Conservation (phyloP, 345 rosid genomes). For the Gossypium turneri region DNA sequence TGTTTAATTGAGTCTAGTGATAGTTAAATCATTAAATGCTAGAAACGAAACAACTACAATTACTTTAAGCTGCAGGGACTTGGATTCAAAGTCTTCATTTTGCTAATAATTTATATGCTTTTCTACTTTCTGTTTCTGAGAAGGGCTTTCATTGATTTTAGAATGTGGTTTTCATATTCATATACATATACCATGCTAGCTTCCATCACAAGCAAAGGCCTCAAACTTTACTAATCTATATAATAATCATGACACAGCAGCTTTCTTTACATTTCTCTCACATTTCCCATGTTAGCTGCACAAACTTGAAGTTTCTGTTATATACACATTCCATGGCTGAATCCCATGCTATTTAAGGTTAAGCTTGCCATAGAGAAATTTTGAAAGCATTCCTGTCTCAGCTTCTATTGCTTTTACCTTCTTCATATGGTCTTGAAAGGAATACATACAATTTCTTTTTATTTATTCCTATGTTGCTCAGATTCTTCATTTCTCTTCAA, state of each 20-base stretch:
- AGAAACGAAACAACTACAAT: neutral
- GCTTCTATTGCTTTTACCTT: too few species aligned
- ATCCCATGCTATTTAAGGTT: too few species aligned
- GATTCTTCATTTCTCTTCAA: neutral
- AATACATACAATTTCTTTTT: too few species aligned
- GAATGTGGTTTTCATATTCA: neutral
- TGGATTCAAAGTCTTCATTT: neutral
- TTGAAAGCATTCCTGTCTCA: too few species aligned
- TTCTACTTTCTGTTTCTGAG: too few species aligned
- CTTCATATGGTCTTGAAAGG: too few species aligned
- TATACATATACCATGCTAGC: constrained; percentile 1
- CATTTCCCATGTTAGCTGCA: neutral
- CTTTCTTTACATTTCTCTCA: neutral
- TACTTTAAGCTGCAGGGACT: neutral
- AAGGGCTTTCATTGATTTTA: too few species aligned
- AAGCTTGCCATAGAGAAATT: too few species aligned
- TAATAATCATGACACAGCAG: neutral
- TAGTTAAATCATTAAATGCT: neutral
- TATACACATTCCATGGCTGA: neutral
- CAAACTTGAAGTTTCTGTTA: neutral
- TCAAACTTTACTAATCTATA: neutral
- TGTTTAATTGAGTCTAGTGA: too few species aligned
- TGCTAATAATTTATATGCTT: neutral
- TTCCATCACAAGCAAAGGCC: constrained; percentile 10
- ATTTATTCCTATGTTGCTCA: neutral